Evolutionary conservation across 768 basidiomycete species (phyloP), one percentile per base, ranked within the genome.

Genomic region (Favolaschia claudopus): DNA sequence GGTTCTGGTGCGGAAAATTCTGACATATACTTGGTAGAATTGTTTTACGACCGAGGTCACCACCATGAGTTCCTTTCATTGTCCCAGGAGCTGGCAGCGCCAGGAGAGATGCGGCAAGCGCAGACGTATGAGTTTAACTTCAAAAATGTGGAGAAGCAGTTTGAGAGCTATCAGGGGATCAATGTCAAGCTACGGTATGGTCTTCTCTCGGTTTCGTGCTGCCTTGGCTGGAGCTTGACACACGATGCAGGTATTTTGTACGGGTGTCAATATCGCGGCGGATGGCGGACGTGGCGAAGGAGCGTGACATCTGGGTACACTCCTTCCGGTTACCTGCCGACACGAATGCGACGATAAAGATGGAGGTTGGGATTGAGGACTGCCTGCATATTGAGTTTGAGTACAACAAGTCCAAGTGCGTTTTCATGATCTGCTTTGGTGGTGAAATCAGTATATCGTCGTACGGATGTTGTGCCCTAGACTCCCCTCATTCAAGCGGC

Each of bases 351-450:
- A 90, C 93, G 37, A 99, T 99, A 78, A 98, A 96, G 82, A 99
- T 99, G 97, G 97, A 98, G 77, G 97, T 99, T 33, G 97, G 97
- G 8, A 99, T 99, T 58, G 97, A 99, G 73, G 97, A 99, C 70
- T 99, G 97, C 74, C 75, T 99, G 67, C 96, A 99, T 73, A 99
- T 99, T 67, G 97, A 98, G 72, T 99, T 98, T 64, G 97, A 99
- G 78, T 99, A 99, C 78, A 98, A 99, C 82, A 98, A 99, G 73
- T 96, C 96, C 55, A 99, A 99, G 96, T 93, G 57, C 63, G 91
- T 80, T n/a, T n/a, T n/a, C n/a, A n/a, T n/a, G n/a, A n/a, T n/a
- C n/a, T n/a, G n/a, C n/a, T n/a, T n/a, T n/a, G n/a, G n/a, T n/a
- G n/a, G n/a, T n/a, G n/a, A n/a, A n/a, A n/a, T n/a, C n/a, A n/a